Evolutionary conservation across 139 green algal genomes (phyloP).

Genomic region (Chlamydomonas eustigma): DNA sequence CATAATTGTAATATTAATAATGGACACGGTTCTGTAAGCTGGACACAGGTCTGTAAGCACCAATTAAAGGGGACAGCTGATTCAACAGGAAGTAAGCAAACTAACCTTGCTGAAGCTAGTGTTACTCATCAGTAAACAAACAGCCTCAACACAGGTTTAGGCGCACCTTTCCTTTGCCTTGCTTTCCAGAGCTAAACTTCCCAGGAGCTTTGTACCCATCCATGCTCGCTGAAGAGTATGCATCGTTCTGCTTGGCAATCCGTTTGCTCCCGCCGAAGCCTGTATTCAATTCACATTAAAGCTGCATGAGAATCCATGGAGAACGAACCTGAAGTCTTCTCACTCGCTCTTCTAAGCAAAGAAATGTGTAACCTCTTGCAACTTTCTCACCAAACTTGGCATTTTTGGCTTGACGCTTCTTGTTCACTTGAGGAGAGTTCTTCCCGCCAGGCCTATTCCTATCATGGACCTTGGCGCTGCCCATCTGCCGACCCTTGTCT

Average conservation of each 20-base stretch:
- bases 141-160: neutral
- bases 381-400: slow-evolving; percentile 1
- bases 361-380: too few relatives aligned
- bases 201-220: slow-evolving; percentile 45
- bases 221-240: slow-evolving; percentile 72
- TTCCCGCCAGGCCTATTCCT: slow-evolving; percentile 19
- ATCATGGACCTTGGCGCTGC: slow-evolving; percentile 8
- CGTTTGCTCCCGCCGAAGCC: slow-evolving; percentile 86
- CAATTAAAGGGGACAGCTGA: neutral
- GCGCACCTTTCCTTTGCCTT: neutral
- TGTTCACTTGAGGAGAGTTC: neutral
- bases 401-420: slow-evolving; percentile 4
- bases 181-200: neutral
- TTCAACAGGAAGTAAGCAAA: neutral
- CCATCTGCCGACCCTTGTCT: slow-evolving; percentile 5
- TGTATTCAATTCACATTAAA: slow-evolving; percentile 12
- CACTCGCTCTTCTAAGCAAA: too few relatives aligned
- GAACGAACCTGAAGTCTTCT: too few relatives aligned
- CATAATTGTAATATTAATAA: neutral
- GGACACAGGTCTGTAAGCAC: neutral
- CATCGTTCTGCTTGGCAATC: slow-evolving; percentile 88
- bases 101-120: neutral
- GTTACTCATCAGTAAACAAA: neutral
- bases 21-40: neutral
- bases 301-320: too few relatives aligned